A percentile compares a stretch with the other conserved stretches of the same genome.
Evolutionary conservation across 768 basidiomycete species (phyloP).

Genomic region (Boletellus ananas): DNA sequence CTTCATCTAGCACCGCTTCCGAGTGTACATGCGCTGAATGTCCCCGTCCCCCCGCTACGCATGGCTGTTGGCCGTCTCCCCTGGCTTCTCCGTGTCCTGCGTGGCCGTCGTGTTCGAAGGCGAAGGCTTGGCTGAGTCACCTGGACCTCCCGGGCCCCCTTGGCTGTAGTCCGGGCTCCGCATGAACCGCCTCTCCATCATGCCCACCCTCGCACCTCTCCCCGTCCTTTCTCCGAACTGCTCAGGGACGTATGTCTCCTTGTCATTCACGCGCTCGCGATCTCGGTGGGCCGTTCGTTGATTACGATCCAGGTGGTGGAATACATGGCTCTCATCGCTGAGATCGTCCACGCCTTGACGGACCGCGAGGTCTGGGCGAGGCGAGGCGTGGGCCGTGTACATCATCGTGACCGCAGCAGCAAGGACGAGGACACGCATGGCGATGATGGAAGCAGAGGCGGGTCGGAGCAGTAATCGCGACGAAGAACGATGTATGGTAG

Average conservation of each 20-base stretch:
- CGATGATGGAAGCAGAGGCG: slow-evolving; percentile 15
- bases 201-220: background rate
- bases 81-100: slow-evolving; percentile 10
- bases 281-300: slow-evolving; percentile 20
- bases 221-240: background rate
- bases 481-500: background rate
- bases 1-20: background rate
- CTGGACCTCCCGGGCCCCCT: slow-evolving; percentile 2
- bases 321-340: slow-evolving; percentile 19
- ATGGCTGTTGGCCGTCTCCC: slow-evolving; percentile 5
- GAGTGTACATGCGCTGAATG: background rate
- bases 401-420: slow-evolving; percentile 25
- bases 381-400: slow-evolving; percentile 16
- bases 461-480: slow-evolving; percentile 5
- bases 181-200: slow-evolving; percentile 16
- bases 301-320: slow-evolving; percentile 31
- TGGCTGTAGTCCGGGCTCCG: slow-evolving; percentile 28
- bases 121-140: slow-evolving; percentile 2
- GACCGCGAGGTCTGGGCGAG: slow-evolving; percentile 23
- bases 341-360: slow-evolving; percentile 14
- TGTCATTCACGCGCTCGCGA: slow-evolving; percentile 3
- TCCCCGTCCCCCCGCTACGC: background rate
- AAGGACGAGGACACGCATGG: slow-evolving; percentile 25
- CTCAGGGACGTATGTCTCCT: background rate
- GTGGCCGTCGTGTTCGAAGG: slow-evolving; percentile 10